phyloP scores from a whole-genome alignment of 1,139 yeast species.

The Citeromyces hawaiiensis region DNA sequence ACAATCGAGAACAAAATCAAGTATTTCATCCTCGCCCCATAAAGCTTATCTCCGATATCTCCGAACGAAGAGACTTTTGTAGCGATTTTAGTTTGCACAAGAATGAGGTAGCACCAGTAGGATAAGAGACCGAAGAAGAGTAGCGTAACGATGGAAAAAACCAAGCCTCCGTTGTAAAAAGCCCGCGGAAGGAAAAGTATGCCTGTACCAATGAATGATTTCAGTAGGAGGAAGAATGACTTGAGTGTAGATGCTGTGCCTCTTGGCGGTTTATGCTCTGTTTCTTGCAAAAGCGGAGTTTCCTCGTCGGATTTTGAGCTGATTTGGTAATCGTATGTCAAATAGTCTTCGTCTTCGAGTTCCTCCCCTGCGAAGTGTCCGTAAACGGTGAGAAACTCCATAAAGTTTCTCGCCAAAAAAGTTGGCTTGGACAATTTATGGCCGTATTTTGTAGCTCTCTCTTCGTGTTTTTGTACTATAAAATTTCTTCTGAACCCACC shows the following conservation, averaged over 20 bases:
- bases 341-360: slow-evolving; percentile 54
- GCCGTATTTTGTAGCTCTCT: slow-evolving; percentile 15
- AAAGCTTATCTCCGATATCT: slow-evolving; percentile 52
- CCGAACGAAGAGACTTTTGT: slow-evolving; percentile 60
- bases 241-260: slow-evolving; percentile 60
- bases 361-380: slow-evolving; percentile 83
- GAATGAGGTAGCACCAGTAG: slow-evolving; percentile 53
- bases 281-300: slow-evolving; percentile 22
- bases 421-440: slow-evolving; percentile 20
- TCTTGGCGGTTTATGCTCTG: slow-evolving; percentile 12
- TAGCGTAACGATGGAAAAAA: slow-evolving; percentile 40
- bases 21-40: slow-evolving; percentile 47
- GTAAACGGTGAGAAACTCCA: slow-evolving; percentile 61
- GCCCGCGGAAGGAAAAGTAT: slow-evolving; percentile 63
- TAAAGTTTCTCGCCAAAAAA: slow-evolving; percentile 51
- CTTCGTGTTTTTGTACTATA: slow-evolving; percentile 20
- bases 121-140: slow-evolving; percentile 51
- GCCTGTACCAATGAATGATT: slow-evolving; percentile 74
- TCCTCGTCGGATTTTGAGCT: slow-evolving; percentile 27
- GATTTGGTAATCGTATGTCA: slow-evolving; percentile 34
- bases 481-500: slow-evolving; percentile 73
- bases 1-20: slow-evolving; percentile 50
- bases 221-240: slow-evolving; percentile 54
- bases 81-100: slow-evolving; percentile 42
- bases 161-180: slow-evolving; percentile 59